These are phyloP conservation scores for Pseudopithomyces maydicus DNA, from an alignment of 2,329 filamentous ascomycete species.

Conservation along the genomic window DNA sequence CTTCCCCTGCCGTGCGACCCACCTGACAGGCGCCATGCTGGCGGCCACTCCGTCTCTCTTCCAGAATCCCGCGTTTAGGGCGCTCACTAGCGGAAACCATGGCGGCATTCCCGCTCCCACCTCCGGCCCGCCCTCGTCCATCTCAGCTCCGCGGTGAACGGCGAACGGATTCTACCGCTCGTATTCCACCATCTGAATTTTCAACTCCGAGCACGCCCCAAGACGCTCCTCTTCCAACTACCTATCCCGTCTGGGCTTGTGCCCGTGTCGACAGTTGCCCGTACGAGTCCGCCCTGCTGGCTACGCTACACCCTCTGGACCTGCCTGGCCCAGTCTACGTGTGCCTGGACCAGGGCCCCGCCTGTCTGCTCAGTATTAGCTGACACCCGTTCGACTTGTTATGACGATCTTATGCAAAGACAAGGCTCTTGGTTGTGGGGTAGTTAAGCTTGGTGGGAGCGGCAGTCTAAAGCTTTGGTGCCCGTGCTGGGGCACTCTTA, in stretches of 20 bases:
- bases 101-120: slow-evolving; percentile 6
- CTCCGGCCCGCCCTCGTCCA: slow-evolving; percentile 1
- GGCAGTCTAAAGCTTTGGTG: slow-evolving; percentile 8
- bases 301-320: neutral
- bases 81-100: neutral
- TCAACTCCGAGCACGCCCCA: neutral
- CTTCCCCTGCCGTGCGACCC: slow-evolving; percentile 3
- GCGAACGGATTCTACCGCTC: slow-evolving; percentile 22
- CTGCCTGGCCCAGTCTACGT: slow-evolving; percentile 7
- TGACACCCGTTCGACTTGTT: slow-evolving; percentile 9
- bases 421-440: slow-evolving; percentile 20
- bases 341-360: slow-evolving; percentile 14
- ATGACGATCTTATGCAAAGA: slow-evolving; percentile 8
- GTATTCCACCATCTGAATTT: slow-evolving; percentile 13
- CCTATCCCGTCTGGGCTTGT: slow-evolving; percentile 9
- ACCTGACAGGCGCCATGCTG: slow-evolving; percentile 1
- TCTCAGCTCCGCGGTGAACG: neutral
- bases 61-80: neutral
- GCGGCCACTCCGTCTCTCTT: neutral
- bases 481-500: slow-evolving; percentile 14
- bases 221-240: neutral
- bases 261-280: neutral
- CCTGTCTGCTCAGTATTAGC: slow-evolving; percentile 7
- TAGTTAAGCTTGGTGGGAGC: slow-evolving; percentile 18
- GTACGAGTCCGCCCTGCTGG: neutral